These are phyloP conservation scores for Plasmopara muralis DNA, from an alignment of 352 stramenopile genomes.

Conservation along the genomic window DNA sequence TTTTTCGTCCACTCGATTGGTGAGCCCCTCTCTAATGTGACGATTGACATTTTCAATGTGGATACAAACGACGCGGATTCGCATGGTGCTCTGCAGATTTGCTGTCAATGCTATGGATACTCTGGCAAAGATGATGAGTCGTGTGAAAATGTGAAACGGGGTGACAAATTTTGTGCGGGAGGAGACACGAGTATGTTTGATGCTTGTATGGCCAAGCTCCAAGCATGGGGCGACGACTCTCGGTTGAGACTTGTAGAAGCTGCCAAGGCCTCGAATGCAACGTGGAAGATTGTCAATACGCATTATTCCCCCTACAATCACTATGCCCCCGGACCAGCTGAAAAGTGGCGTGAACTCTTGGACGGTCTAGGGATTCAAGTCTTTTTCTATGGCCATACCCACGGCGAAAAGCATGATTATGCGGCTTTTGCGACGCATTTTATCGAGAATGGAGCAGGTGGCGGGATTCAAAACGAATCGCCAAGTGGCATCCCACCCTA, in stretches of 20 bases:
- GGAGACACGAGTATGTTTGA: slow-evolving; percentile 61
- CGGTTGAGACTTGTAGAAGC: slow-evolving; percentile 40
- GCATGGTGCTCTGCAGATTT: slow-evolving; percentile 63
- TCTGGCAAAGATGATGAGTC: slow-evolving; percentile 38
- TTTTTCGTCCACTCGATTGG: slow-evolving; percentile 75
- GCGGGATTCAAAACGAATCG: slow-evolving; percentile 67
- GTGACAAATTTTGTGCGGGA: slow-evolving; percentile 41
- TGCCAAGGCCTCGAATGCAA: slow-evolving; percentile 55
- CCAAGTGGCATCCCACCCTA: slow-evolving; percentile 59
- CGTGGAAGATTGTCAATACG: slow-evolving; percentile 82
- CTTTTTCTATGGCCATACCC: slow-evolving; percentile 65
- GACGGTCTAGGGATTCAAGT: slow-evolving; percentile 52
- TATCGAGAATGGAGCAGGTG: slow-evolving; percentile 69
- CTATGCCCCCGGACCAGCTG: slow-evolving; percentile 39
- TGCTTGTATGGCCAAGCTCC: slow-evolving; percentile 59
- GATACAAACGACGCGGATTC: slow-evolving; percentile 74
- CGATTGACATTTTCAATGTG: slow-evolving; percentile 82
- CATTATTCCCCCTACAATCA: slow-evolving; percentile 80
- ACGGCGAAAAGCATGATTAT: slow-evolving; percentile 74
- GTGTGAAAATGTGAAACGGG: slow-evolving; percentile 50
- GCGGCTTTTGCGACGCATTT: slow-evolving; percentile 59
- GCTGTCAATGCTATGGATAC: slow-evolving; percentile 79
- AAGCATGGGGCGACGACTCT: slow-evolving; percentile 55
- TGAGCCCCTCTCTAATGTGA: slow-evolving; percentile 48
- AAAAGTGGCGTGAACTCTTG: slow-evolving; percentile 50